Evolutionary conservation across 768 basidiomycete species (phyloP).

Genomic region (Auricularia sp.): DNA sequence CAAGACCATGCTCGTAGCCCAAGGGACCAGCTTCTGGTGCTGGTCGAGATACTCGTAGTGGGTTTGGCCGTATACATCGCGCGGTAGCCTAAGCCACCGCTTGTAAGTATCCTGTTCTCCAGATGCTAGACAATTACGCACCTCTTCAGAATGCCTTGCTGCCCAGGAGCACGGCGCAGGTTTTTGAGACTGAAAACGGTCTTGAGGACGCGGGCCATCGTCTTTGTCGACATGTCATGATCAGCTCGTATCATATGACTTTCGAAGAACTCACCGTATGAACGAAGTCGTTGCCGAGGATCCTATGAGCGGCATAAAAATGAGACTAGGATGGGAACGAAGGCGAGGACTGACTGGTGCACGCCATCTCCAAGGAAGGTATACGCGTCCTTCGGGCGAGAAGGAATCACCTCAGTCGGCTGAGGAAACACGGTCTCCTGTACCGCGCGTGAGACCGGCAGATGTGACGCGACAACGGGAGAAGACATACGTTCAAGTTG

Average conservation of each 20-base stretch:
- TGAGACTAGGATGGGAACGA: background rate
- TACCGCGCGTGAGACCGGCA: background rate
- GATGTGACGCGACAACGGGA: too few species aligned
- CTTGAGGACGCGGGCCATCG: slow-evolving; percentile 28
- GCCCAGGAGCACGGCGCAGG: slow-evolving; percentile 28
- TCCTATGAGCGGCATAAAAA: background rate
- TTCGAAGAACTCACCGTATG: slow-evolving; percentile 1
- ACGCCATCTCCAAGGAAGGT: slow-evolving; percentile 3
- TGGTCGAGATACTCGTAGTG: slow-evolving; percentile 47
- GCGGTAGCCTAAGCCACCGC: slow-evolving; percentile 3
- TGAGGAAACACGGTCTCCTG: slow-evolving; percentile 1
- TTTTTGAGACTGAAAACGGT: slow-evolving; percentile 22
- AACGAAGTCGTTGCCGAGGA: background rate
- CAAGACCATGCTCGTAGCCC: slow-evolving; percentile 59
- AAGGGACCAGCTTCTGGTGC: slow-evolving; percentile 42
- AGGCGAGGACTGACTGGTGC: slow-evolving; percentile 1
- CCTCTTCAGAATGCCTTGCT: slow-evolving; percentile 32
- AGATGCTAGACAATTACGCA: slow-evolving; percentile 9
- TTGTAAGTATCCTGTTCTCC: background rate
- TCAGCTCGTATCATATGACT: background rate
- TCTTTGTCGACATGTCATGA: background rate
- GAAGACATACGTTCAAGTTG: background rate
- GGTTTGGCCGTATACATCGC: slow-evolving; percentile 37
- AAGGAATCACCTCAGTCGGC: background rate
- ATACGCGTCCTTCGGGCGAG: slow-evolving; percentile 1